phyloP scores from a whole-genome alignment of 108 stramenopile genomes.

The Nitzschia sp. region DNA sequence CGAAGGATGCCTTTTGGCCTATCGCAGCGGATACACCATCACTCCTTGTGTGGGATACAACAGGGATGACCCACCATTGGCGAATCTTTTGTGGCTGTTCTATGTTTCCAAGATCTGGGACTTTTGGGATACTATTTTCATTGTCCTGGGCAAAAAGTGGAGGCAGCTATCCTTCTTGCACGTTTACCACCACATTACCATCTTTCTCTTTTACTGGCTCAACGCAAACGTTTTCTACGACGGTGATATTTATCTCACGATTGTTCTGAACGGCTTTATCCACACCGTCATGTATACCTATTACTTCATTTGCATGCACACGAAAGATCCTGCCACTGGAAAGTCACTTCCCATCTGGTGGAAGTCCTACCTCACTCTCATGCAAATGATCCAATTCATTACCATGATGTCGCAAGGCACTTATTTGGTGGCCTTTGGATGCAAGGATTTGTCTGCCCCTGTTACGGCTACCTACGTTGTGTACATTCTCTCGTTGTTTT shows the following conservation, averaged over 20 bases:
- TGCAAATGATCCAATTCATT: slow-evolving; percentile 97
- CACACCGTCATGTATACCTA: slow-evolving; percentile 99
- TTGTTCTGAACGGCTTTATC: slow-evolving; percentile 97
- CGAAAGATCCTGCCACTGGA: slow-evolving; percentile 84
- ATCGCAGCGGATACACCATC: slow-evolving; percentile 85
- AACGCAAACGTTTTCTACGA: slow-evolving; percentile 91
- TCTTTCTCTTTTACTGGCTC: slow-evolving; percentile 98
- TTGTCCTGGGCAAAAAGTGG: slow-evolving; percentile 98
- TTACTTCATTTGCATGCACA: slow-evolving; percentile 99
- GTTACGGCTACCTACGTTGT: slow-evolving; percentile 81
- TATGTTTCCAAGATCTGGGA: slow-evolving; percentile 98
- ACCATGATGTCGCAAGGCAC: slow-evolving; percentile 97
- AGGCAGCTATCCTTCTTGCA: slow-evolving; percentile 98
- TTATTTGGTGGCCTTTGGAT: slow-evolving; percentile 73
- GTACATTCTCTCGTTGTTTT: slow-evolving; percentile 95
- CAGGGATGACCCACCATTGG: slow-evolving; percentile 76
- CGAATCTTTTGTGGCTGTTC: slow-evolving; percentile 95
- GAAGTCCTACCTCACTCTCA: slow-evolving; percentile 91
- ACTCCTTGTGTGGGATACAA: slow-evolving; percentile 87
- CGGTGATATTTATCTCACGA: slow-evolving; percentile 96
- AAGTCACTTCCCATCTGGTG: slow-evolving; percentile 97
- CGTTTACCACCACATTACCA: slow-evolving; percentile 99
- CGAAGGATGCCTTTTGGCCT: slow-evolving; percentile 89
- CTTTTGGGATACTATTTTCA: slow-evolving; percentile 99
- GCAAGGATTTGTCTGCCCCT: slow-evolving; percentile 63